phyloP scores from a whole-genome alignment of 164 flowering plant genomes.

The Magnolia kwangsiensis region DNA sequence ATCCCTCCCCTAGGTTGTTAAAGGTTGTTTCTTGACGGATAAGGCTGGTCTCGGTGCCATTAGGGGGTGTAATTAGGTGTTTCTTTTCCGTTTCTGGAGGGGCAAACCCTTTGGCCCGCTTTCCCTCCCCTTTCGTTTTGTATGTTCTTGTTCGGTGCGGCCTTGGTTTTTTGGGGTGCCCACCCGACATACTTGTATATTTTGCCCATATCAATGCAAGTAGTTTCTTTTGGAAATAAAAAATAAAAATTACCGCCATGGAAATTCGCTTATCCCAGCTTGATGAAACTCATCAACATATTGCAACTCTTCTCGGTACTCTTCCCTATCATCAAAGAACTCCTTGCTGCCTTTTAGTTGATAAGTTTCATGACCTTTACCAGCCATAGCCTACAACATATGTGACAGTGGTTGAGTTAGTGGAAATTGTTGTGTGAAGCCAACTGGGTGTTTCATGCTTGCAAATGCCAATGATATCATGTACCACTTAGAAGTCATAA shows the following conservation, averaged over 20 bases:
- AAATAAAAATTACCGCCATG: conserved; percentile 87
- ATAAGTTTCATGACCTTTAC: conserved; percentile 89
- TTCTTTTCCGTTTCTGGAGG: no score
- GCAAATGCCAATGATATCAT: not conserved
- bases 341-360: conserved; percentile 85
- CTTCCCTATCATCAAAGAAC: conserved; percentile 92
- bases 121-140: no score
- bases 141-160: no score
- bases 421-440: not conserved
- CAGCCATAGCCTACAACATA: conserved; percentile 78
- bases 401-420: not conserved
- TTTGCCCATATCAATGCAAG: no score
- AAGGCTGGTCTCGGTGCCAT: no score
- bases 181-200: no score
- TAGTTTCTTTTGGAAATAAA: no score
- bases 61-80: no score
- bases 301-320: conserved; percentile 91
- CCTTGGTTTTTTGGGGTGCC: no score
- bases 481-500: not conserved
- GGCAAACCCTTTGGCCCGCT: no score
- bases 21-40: no score
- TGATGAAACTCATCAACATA: conserved; percentile 96
- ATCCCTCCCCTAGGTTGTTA: no score
- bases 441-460: not conserved
- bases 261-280: conserved; percentile 95